A percentile compares a stretch with the other conserved stretches of the same genome.
phyloP scores from a whole-genome alignment of 352 stramenopile genomes.

The Phytophthora litchii region DNA sequence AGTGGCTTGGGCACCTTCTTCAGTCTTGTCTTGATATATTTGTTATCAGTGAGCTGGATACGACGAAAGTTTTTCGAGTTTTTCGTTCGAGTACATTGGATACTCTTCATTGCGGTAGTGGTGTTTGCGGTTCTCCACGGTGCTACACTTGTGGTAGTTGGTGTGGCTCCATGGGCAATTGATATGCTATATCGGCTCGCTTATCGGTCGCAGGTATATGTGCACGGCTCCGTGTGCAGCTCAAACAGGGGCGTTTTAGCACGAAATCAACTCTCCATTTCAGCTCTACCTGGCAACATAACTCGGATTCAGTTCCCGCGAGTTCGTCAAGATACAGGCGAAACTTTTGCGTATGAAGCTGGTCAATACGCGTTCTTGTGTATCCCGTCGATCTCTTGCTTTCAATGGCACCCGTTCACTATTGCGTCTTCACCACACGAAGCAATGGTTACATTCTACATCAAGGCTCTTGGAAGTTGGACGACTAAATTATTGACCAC shows the following conservation, averaged over 20 bases:
- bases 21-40: constrained; percentile 37
- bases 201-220: constrained; percentile 35
- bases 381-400: constrained; percentile 62
- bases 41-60: constrained; percentile 44
- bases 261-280: constrained; percentile 36
- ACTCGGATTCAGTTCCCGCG: constrained; percentile 54
- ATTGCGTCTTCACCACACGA: constrained; percentile 80
- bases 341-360: constrained; percentile 47
- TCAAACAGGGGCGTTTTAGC: constrained; percentile 32
- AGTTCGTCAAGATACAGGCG: constrained; percentile 40
- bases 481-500: constrained; percentile 56
- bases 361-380: constrained; percentile 86
- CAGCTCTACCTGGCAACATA: constrained; percentile 40
- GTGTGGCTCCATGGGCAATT: constrained; percentile 39
- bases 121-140: constrained; percentile 49
- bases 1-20: constrained; percentile 37
- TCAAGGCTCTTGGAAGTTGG: constrained; percentile 69
- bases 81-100: constrained; percentile 55
- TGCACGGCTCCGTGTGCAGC: constrained; percentile 21
- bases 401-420: constrained; percentile 92
- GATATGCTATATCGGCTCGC: constrained; percentile 49
- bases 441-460: constrained; percentile 70
- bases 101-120: constrained; percentile 55
- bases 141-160: constrained; percentile 37
- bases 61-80: constrained; percentile 59